Base-by-base conservation (phyloP, 2,329 filamentous ascomycete species). In the Fusarium sp. region DNA sequence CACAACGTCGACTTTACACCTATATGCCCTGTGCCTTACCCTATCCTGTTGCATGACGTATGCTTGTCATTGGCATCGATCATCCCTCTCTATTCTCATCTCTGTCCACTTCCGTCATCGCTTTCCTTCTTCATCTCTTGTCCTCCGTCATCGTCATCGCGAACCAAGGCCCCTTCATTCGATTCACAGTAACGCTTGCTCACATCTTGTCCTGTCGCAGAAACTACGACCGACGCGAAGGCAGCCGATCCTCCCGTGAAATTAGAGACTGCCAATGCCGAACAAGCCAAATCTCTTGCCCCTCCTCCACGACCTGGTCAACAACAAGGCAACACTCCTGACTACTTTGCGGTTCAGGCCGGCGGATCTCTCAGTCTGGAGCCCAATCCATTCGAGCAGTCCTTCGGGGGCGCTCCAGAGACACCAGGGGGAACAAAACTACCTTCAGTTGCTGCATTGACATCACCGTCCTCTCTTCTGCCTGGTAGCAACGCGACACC, bases 301-400 rank as follows among this genome's bases (percentile, higher is more conserved):
- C 92, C 92, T 76, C 92, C 92, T 63, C 92, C 92, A 67, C 91
- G 91, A 83, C 89, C 91, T 62, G 84, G 84, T 72, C 88, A 89
- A 79, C 81, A 84, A 70, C 80, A 79, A 78, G 83, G 85, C 66
- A 82, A 84, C 77, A 89, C 89, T 14, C 88, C 90, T 52, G 92
- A 94, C 79, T 94, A 93, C 83, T 94, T 94, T 82, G 88, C 89
- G 59, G 87, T 85, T 66, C 86, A 89, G 72, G 87, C 80, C 70
- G 83, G 81, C 78, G 86, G 84, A 75, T 88, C 87, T 60, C 83
- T 95, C 81, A 92, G 89, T 78, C 89, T 93, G 82, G 96, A 98
- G 86, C 95, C 95, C 68, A 98, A 99, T 83, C 96, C 96, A 14
- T 98, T 99, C 79, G 96, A 98, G 82, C 94, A 96, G 83, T 98